A percentile compares a stretch with the other conserved stretches of the same genome.
These are phyloP conservation scores for Penicillium freii DNA, from an alignment of 2,329 filamentous ascomycete genomes.

Conservation along the genomic window DNA sequence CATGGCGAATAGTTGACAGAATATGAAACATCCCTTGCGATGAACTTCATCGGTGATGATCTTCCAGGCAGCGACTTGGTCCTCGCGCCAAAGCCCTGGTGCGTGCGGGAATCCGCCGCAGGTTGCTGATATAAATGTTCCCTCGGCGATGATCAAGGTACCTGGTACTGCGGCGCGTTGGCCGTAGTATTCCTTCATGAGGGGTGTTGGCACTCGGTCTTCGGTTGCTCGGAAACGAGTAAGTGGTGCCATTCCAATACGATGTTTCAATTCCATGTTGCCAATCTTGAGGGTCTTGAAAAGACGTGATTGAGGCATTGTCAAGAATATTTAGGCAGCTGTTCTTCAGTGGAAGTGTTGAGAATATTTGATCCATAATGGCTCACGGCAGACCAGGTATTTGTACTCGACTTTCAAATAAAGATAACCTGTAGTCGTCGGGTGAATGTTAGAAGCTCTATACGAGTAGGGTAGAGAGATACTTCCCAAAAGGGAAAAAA, in stretches of 20 bases:
- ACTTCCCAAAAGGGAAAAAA: not conserved
- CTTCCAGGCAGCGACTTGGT: not conserved
- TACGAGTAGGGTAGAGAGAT: not conserved
- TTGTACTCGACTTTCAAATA: not conserved
- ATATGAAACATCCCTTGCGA: not conserved
- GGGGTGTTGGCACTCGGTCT: constrained; percentile 45
- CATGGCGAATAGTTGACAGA: not conserved
- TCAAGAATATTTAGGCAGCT: not conserved
- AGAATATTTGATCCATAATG: not conserved
- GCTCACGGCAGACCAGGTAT: not conserved
- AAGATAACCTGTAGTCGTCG: not conserved
- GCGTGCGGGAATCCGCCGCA: constrained; percentile 39
- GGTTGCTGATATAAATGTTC: constrained; percentile 50
- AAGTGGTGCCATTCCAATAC: constrained; percentile 49
- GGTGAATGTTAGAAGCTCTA: not conserved
- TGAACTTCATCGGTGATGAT: not conserved
- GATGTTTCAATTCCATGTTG: constrained; percentile 36
- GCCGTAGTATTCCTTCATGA: constrained; percentile 51
- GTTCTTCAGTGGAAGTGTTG: not conserved
- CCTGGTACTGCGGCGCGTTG: constrained; percentile 53
- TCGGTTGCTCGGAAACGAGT: constrained; percentile 51
- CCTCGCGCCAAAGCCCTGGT: not conserved
- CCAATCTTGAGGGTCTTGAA: not conserved
- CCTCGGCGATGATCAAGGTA: constrained; percentile 59
- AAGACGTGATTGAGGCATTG: not conserved